Base-by-base conservation (phyloP, 139 green algal genomes). In the Diplosphaera chodatii region DNA sequence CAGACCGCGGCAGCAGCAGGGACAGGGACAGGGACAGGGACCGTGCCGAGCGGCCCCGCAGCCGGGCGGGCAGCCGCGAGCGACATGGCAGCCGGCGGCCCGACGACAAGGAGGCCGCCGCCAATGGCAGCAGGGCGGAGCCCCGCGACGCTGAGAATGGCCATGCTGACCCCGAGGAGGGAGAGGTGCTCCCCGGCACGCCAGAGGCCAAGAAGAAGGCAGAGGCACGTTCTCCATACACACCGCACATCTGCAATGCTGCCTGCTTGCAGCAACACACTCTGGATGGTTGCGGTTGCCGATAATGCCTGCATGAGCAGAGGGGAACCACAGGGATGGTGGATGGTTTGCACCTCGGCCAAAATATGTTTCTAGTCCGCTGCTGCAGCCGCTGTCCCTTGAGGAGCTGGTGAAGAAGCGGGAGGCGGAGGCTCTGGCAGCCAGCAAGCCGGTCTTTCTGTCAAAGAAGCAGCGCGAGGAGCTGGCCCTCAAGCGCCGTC, bases 331-430 rank as follows among this genome's bases (percentile, higher is more conserved):
- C n/a, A n/a, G n/a, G n/a, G n/a, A n/a, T n/a, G n/a, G n/a, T n/a
- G n/a, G n/a, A n/a, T n/a, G n/a, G n/a, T n/a, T n/a, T n/a, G n/a
- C n/a, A n/a, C n/a, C n/a, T n/a, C n/a, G n/a, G n/a, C n/a, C n/a
- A n/a, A n/a, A n/a, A n/a, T n/a, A n/a, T n/a, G n/a, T n/a, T n/a
- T n/a, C n/a, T 27, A 4, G 16, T 59, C 10, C 48, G n/a, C n/a
- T 25, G 48, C 8, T 25, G 66, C 84, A 97, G 86, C 92, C 92
- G 1, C 82, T 97, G 27, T 96, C 92, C 0, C 76, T 97, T 69
- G 92, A 97, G 71, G 92, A 97, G 82, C 80, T 96, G 34, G 78
- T 97, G 22, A 90, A 83, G 62, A 92, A 92, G 77, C 88, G 86
- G 73, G 86, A 93, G 79, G 75, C 90, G 74, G 84, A 85, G 70